Evolutionary conservation across 331 rosid species (phyloP).

Genomic region (Malus hybrid): DNA sequence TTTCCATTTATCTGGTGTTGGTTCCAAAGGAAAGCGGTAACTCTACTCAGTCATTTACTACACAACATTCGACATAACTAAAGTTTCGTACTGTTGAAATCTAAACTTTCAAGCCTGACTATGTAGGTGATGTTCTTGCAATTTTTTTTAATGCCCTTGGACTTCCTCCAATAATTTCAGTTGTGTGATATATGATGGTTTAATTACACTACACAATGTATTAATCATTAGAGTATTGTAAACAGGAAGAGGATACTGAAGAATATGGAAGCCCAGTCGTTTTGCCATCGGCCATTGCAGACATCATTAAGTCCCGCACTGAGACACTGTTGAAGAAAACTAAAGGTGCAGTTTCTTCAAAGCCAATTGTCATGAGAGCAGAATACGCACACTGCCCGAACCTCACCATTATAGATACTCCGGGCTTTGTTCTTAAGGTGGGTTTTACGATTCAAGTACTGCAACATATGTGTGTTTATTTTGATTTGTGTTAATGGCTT

Average conservation of each 20-base stretch:
- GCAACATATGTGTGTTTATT: background rate
- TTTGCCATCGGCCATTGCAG: slow-evolving; percentile 74
- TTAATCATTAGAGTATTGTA: slow-evolving; percentile 11
- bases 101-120: background rate
- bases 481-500: background rate
- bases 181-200: background rate
- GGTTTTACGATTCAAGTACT: background rate
- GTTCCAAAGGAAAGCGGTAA: background rate
- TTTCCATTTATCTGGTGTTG: background rate
- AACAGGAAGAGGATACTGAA: slow-evolving; percentile 92
- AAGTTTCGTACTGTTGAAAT: background rate
- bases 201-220: background rate
- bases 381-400: slow-evolving; percentile 95
- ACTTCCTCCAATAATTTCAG: background rate
- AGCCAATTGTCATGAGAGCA: slow-evolving; percentile 90
- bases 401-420: slow-evolving; percentile 93
- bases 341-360: slow-evolving; percentile 75
- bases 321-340: slow-evolving; percentile 71
- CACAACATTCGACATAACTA: background rate
- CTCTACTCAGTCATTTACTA: background rate
- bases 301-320: slow-evolving; percentile 72
- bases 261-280: slow-evolving; percentile 80
- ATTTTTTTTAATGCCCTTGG: background rate
- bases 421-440: slow-evolving; percentile 96
- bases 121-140: background rate